Percentiles rank a stretch among this genome's conserved stretches.
Evolutionary conservation across 192 early-diverging fungal species (phyloP).

Genomic region (Entomortierella beljakovae): DNA sequence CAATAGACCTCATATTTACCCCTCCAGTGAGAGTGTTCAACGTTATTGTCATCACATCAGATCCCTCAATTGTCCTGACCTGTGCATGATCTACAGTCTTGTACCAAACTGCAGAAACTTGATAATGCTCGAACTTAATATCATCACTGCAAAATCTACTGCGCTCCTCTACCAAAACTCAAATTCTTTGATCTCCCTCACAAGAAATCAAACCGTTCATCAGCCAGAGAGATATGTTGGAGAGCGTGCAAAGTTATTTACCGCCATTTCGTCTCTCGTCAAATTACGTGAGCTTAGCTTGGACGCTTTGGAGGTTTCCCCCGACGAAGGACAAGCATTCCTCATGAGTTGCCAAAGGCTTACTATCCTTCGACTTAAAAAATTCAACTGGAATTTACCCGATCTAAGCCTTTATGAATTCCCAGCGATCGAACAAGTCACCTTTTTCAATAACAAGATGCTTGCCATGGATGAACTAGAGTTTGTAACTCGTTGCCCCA

Average conservation of each 20-base stretch:
- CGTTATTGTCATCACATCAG: conserved; percentile 11
- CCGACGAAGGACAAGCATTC: not conserved
- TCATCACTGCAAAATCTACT: not conserved
- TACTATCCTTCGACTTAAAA: not conserved
- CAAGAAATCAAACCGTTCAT: conserved; percentile 3
- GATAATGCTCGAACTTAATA: not conserved
- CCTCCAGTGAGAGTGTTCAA: not conserved
- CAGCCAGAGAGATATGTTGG: conserved; percentile 8
- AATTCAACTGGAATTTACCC: conserved; percentile 3
- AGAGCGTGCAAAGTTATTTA: not conserved
- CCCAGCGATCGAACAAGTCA: conserved; percentile 4
- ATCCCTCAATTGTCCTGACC: conserved; percentile 7
- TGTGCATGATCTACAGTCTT: not conserved
- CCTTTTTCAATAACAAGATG: conserved; percentile 18
- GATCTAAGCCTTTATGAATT: not conserved
- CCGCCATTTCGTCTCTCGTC: not conserved
- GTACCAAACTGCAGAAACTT: conserved; percentile 7
- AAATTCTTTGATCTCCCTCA: not conserved
- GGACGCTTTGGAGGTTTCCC: not conserved
- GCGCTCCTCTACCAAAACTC: conserved; percentile 20
- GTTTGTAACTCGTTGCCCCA: conserved; percentile 5
- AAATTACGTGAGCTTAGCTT: conserved; percentile 3
- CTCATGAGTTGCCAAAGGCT: conserved; percentile 3
- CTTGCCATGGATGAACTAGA: conserved; percentile 9
- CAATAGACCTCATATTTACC: not conserved